Base-by-base conservation (phyloP, 2,329 filamentous ascomycete genomes). In the Claviceps paspali region DNA sequence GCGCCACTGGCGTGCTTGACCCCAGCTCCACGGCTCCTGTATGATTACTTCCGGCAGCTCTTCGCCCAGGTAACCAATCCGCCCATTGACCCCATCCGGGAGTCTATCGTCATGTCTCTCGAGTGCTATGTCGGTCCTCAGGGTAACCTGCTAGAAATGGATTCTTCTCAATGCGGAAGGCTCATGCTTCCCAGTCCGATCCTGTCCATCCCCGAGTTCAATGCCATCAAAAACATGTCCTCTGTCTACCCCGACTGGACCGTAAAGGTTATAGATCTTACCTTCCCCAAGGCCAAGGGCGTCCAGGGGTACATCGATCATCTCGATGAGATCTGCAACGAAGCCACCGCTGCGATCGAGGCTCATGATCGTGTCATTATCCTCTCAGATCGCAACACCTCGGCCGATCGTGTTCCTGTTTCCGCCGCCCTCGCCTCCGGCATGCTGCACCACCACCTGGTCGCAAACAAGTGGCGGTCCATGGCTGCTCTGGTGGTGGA, bases 41-140 rank as follows among this genome's bases (percentile, higher is more conserved):
- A 83, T 59, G 88, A 95, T 60, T 96, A 96, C 64, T 96, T 96
- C 79, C 79, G 88, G 44, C 84, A 96, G 65, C 78, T 96, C 30
- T 96, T 96, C 58, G 88, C 88, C 8, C 88, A 96, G 64, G 88
- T 96, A 57, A 96, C 88, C 43, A 96, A 96, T 61, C 88, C 88
- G 48, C 88, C 88, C 11, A 96, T 96, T 53, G 88, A 96, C 54
- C 88, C 88, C 23, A 96, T 96, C 50, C 75, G 88, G 60, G 88
- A 96, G 68, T 88, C 87, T 21, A 91, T 95, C 52, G 88, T 96
- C 60, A 96, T 96, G 88, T 95, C 88, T 39, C 65, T 96, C 29
- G 87, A 94, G 56, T 92, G 88, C 52, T 96, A 95, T 55, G 83
- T 96, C 48, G 88, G 88, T 34, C 88, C 88, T 32, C 88, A 96